phyloP scores from a whole-genome alignment of 2,329 filamentous ascomycete genomes.

The Lasiodiplodia sp. region DNA sequence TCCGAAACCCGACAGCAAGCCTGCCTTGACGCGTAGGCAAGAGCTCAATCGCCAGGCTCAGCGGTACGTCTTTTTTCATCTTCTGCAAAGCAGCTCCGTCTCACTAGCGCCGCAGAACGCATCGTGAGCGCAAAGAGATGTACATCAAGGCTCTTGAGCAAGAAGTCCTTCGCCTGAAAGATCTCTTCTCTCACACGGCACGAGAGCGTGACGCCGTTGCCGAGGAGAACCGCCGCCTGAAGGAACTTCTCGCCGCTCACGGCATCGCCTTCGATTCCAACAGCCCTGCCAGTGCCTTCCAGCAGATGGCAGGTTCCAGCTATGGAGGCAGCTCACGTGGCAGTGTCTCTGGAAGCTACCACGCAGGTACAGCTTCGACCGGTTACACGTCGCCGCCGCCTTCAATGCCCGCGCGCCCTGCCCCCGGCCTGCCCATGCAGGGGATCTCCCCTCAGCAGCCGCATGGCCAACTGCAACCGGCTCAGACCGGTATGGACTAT shows the following conservation, averaged over 20 bases:
- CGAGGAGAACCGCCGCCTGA: constrained; percentile 82
- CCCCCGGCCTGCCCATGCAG: constrained; percentile 12
- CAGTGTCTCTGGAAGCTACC: constrained; percentile 71
- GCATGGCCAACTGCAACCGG: constrained; percentile 33
- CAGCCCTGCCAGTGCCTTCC: constrained; percentile 46
- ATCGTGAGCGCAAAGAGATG: constrained; percentile 94
- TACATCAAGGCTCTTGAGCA: constrained; percentile 95
- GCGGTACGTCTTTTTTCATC: constrained; percentile 64
- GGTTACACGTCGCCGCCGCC: constrained; percentile 55
- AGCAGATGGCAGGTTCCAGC: constrained; percentile 44
- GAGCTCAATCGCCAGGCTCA: constrained; percentile 96
- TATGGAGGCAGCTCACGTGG: constrained; percentile 56
- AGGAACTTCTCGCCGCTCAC: constrained; percentile 64
- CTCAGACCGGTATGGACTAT: constrained; percentile 66
- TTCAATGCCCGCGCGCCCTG: constrained; percentile 21
- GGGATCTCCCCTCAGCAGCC: constrained; percentile 33
- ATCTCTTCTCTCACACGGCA: constrained; percentile 76
- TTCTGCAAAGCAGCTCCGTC: not conserved
- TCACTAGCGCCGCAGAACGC: constrained; percentile 68
- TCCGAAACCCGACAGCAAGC: constrained; percentile 95
- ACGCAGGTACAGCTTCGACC: constrained; percentile 53
- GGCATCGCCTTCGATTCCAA: constrained; percentile 64
- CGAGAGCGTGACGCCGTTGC: constrained; percentile 78
- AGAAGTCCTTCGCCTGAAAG: constrained; percentile 87
- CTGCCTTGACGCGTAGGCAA: constrained; percentile 87